A percentile compares a stretch with the other conserved stretches of the same genome.
Conservation (phyloP, 2,329 filamentous ascomycete species). For the Remersonia thermophila region DNA sequence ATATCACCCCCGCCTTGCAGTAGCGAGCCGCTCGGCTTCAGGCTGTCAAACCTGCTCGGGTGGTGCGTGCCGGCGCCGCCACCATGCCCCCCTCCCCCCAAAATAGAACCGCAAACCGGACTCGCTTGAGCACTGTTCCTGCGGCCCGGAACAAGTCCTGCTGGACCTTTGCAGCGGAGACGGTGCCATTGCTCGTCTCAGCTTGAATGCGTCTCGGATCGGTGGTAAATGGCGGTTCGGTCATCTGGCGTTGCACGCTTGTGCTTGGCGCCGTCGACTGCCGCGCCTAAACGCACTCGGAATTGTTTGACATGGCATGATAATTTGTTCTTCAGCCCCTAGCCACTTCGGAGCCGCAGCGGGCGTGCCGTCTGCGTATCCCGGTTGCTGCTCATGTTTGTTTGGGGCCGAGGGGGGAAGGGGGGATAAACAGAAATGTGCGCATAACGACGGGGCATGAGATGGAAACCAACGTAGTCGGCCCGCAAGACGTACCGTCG, state of each 20-base stretch:
- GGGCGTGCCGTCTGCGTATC: slow-evolving; percentile 12
- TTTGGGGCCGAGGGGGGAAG: too few relatives aligned
- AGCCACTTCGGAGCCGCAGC: slow-evolving; percentile 15
- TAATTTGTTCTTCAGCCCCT: slow-evolving; percentile 16
- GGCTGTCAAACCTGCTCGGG: slow-evolving; percentile 5
- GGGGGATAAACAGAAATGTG: too few relatives aligned
- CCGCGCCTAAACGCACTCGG: slow-evolving; percentile 18
- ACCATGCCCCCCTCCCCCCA: slow-evolving; percentile 9
- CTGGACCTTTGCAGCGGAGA: slow-evolving; percentile 1
- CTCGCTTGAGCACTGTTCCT: slow-evolving; percentile 20
- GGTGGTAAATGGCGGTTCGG: slow-evolving; percentile 14
- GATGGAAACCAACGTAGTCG: too few relatives aligned
- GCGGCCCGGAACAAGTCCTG: slow-evolving; percentile 12
- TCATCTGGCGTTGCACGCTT: slow-evolving; percentile 17
- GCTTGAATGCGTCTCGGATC: slow-evolving; percentile 15
- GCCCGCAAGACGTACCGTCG: slow-evolving; percentile 43
- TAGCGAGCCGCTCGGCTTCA: slow-evolving; percentile 11
- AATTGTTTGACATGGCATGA: slow-evolving; percentile 19
- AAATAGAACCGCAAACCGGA: slow-evolving; percentile 10
- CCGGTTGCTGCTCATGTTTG: slow-evolving; percentile 8
- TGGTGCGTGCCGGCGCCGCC: slow-evolving; percentile 2
- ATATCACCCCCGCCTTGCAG: slow-evolving; percentile 9
- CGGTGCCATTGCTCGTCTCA: slow-evolving; percentile 13
- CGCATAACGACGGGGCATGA: slow-evolving; percentile 2
- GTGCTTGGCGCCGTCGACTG: slow-evolving; percentile 17